Evolutionary conservation across 352 stramenopile species (phyloP), one percentile per base, ranked within the genome.

Genomic region (Pythium dissimile): DNA sequence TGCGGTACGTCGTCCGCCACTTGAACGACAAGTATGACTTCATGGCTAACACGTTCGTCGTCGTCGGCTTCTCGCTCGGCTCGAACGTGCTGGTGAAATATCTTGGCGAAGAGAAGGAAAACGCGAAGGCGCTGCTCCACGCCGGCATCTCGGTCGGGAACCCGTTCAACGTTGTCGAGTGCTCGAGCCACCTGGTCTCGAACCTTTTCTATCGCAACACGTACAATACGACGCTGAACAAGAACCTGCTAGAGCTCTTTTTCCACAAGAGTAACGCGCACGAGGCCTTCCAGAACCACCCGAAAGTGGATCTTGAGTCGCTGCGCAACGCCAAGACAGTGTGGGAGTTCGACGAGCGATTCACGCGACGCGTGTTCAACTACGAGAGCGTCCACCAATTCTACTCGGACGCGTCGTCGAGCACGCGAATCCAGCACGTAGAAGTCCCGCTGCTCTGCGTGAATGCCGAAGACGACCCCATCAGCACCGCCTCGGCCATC

Each of bases 21-120:
- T 60, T 91, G 1, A 35, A 60, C 12, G 48, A 68, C 2, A 80
- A 63, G 43, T 86, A 85, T 63, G 34, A 68, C 24, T 84, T 54
- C 12, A 61, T 84, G 39, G 21, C 57, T 24, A 49, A 65, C 26
- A 57, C 68, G 27, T 75, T 85, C 47, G 31, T 89, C 12, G 77
- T 62, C 18, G 50, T 87, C 12, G 80, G 80, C 16, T 91, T 87
- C 47, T 91, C 80, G 8, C 75, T 91, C 35, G 80, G 78, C 11
- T 80, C 76, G 10, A 89, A 91, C 35, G 75, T 91, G 13, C 60
- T 93, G 27, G 76, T 87, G 31, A 93, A 93, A 64, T 91, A 84
- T 54, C 55, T 91, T 2, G 80, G 74, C 1, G 80, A 91, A 62
- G 76, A 88, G 30, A 54, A 52, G 26, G 54, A 78, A 0, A 46